These are phyloP conservation scores for Blastocystis sp. DNA, from an alignment of 352 stramenopile species.

Conservation along the genomic window DNA sequence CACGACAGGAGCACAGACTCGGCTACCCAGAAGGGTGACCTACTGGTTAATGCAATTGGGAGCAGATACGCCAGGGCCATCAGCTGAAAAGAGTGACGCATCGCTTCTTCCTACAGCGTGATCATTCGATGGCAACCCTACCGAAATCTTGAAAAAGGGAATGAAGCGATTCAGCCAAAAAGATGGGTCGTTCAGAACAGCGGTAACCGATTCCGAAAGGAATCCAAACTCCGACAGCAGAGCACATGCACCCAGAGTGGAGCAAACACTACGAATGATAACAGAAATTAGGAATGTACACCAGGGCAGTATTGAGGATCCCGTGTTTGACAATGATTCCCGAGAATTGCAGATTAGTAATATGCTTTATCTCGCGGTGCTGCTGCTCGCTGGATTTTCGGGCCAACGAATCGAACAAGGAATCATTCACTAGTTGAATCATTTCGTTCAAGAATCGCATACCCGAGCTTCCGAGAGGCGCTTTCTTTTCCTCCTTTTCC, in stretches of 20 bases:
- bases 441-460: not conserved
- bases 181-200: conserved; percentile 8
- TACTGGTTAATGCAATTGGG: not conserved
- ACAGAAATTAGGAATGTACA: not conserved
- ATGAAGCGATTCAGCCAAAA: conserved; percentile 45
- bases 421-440: conserved; percentile 40
- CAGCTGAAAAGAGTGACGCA: conserved; percentile 54
- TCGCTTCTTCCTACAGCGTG: conserved; percentile 44
- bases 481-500: not conserved
- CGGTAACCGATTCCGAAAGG: conserved; percentile 10
- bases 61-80: conserved; percentile 17
- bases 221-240: conserved; percentile 32
- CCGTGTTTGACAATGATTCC: conserved; percentile 33
- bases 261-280: conserved; percentile 33
- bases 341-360: conserved; percentile 43
- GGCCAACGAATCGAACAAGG: conserved; percentile 43
- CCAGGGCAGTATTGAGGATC: conserved; percentile 20
- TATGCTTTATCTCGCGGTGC: conserved; percentile 9
- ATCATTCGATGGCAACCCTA: not conserved
- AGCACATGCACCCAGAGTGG: conserved; percentile 32
- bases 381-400: conserved; percentile 58
- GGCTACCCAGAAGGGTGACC: conserved; percentile 22
- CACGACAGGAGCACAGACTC: conserved; percentile 8
- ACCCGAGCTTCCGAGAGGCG: not conserved
- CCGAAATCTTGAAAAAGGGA: conserved; percentile 48